Evolutionary conservation across 225 moss, liverwort and hornwort species (phyloP).

Genomic region (Straminergon stramineum): DNA sequence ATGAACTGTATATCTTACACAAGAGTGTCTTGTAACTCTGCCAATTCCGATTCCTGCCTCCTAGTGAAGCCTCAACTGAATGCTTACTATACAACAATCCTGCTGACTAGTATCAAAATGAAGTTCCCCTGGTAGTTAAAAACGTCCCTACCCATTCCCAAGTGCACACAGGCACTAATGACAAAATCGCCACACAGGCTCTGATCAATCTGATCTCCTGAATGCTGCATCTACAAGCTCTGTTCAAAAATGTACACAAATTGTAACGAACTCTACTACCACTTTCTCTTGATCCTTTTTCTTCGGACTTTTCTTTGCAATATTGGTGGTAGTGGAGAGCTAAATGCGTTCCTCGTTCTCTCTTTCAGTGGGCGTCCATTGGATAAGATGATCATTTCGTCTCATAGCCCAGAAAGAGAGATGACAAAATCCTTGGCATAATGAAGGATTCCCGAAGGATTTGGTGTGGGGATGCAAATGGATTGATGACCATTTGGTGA

Average conservation of each 20-base stretch:
- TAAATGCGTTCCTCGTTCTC: background rate
- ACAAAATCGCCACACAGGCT: conserved; percentile 34
- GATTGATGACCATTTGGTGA: background rate
- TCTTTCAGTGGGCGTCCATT: background rate
- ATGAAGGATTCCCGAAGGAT: background rate
- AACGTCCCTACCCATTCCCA: background rate
- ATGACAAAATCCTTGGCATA: background rate
- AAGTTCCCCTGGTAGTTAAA: background rate
- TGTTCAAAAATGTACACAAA: background rate
- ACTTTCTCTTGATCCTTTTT: background rate
- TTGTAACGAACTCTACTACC: background rate
- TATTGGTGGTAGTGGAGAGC: background rate
- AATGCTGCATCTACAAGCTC: background rate
- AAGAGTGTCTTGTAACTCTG: background rate
- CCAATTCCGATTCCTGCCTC: conserved; percentile 7
- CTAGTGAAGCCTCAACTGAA: conserved; percentile 28
- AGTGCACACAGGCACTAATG: background rate
- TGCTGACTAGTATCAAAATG: conserved; percentile 1
- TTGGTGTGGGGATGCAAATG: background rate
- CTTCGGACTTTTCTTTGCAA: too few relatives aligned
- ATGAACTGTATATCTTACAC: conserved; percentile 20
- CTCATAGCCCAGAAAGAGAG: background rate
- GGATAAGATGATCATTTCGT: background rate
- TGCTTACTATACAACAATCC: conserved; percentile 16
- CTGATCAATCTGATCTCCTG: conserved; percentile 7